Conservation (phyloP, 2,329 filamentous ascomycete genomes). For the Penicillium sp. region DNA sequence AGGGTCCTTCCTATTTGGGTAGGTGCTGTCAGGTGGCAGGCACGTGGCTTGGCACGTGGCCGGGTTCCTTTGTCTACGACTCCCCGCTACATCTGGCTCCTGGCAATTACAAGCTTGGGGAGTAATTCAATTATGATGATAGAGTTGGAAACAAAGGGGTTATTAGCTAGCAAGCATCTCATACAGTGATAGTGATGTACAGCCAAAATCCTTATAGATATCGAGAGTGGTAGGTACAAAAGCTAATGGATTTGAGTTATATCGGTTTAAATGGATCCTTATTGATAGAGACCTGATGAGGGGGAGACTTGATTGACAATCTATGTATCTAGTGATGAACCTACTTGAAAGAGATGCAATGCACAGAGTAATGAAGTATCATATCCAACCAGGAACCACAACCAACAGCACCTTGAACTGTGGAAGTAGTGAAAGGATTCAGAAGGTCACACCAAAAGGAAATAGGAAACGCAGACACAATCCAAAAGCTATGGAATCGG, state of each 20-base stretch:
- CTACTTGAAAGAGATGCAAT: background rate
- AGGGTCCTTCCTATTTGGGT: background rate
- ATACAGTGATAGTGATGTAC: background rate
- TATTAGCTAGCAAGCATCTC: background rate
- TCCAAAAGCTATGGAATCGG: background rate
- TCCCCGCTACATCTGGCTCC: background rate
- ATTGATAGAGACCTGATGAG: background rate
- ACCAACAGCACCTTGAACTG: background rate
- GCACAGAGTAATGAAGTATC: background rate
- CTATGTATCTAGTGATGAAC: background rate
- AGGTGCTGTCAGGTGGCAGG: background rate
- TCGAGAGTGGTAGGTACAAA: background rate
- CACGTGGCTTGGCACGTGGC: background rate
- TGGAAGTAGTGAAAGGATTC: too few relatives aligned
- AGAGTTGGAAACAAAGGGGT: background rate
- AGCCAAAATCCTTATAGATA: background rate
- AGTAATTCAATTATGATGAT: background rate
- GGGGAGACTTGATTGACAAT: background rate
- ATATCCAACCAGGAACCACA: background rate
- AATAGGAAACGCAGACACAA: background rate
- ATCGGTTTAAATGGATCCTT: background rate
- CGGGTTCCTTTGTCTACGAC: background rate
- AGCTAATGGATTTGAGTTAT: background rate
- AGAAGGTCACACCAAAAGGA: background rate
- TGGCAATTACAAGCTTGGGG: background rate